A percentile compares a stretch with the other conserved stretches of the same genome.
These are phyloP conservation scores for Phytophthora fragariaefolia DNA, from an alignment of 352 stramenopile genomes.

Conservation along the genomic window DNA sequence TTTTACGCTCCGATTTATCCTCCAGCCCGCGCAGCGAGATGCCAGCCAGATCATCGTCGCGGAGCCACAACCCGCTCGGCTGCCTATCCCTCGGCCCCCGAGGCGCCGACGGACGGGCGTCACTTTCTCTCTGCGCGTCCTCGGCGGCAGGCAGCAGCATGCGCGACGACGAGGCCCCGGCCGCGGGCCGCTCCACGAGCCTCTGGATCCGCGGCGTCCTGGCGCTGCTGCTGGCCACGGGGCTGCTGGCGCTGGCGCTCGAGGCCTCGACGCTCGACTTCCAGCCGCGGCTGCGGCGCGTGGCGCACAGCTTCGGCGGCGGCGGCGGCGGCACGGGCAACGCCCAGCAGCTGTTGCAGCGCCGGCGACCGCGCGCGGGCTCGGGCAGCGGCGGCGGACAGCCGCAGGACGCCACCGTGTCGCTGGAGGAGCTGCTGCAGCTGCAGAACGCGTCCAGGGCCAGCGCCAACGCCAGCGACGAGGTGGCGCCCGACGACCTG, in stretches of 20 bases:
- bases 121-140: constrained; percentile 10
- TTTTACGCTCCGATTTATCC: constrained; percentile 9
- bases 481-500: constrained; percentile 42
- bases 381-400: not conserved
- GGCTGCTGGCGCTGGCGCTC: constrained; percentile 34
- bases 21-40: constrained; percentile 20
- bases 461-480: constrained; percentile 13
- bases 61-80: constrained; percentile 25
- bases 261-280: constrained; percentile 45
- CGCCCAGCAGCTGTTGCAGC: constrained; percentile 25
- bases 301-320: too few relatives aligned
- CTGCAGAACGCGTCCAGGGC: constrained; percentile 15
- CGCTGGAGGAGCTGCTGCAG: constrained; percentile 20
- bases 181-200: constrained; percentile 6
- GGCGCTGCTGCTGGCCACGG: constrained; percentile 37
- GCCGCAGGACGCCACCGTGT: constrained; percentile 16
- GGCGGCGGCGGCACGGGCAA: too few relatives aligned
- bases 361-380: not conserved
- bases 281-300: constrained; percentile 30
- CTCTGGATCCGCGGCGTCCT: constrained; percentile 40
- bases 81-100: constrained; percentile 11
- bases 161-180: not conserved
- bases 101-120: not conserved
- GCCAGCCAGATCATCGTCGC: constrained; percentile 17
- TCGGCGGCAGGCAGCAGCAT: not conserved